Evolutionary conservation across 495 filamentous ascomycete genomes (phyloP), one percentile per base, ranked within the genome.

Genomic region (Hypomontagnella submonticulosa): DNA sequence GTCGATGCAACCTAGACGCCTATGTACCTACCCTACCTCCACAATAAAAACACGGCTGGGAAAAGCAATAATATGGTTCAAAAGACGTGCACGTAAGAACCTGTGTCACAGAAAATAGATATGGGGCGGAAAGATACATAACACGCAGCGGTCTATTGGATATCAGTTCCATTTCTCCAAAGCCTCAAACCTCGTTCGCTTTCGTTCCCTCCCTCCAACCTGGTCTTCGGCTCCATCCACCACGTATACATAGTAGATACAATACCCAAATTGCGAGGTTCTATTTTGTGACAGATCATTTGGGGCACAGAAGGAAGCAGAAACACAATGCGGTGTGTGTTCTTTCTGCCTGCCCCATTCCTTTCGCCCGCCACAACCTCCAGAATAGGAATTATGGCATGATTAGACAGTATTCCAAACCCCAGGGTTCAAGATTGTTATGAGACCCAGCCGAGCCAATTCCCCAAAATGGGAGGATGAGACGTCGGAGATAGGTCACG

Each of bases 171-270:
- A 30, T 36, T 34, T 37, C 40, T 30, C 8, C 61, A 63, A 54
- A 36, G 40, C 51, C 51, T 53, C 41, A 47, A 44, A 40, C 34
- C 54, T 15, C 53, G 19, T 63, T 55, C 36, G 12, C 30, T 38
- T 48, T 40, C 62, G 55, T 46, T 55, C 41, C 58, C 65, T 59
- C 42, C 20, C 65, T 59, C 42, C 20, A 68, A 68, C 66, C 66
- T 63, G 55, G 66, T 69, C 58, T 37, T 63, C 49, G 65, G 65
- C 58, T 59, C 60, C 38, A 52, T 56, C 43, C 23, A 27, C 6
- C 2, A 13, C 58, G 41, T 47, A 46, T 51, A 53, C 46, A 40
- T 50, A 43, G 34, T 37, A 13, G 4, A 54, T 9, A 34, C 23
- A 27, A 27, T 37, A 52, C 49, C 49, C 38, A 52, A 42, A 59